phyloP scores from a whole-genome alignment of 2,329 filamentous ascomycete genomes.

The Aquanectria penicillioides region DNA sequence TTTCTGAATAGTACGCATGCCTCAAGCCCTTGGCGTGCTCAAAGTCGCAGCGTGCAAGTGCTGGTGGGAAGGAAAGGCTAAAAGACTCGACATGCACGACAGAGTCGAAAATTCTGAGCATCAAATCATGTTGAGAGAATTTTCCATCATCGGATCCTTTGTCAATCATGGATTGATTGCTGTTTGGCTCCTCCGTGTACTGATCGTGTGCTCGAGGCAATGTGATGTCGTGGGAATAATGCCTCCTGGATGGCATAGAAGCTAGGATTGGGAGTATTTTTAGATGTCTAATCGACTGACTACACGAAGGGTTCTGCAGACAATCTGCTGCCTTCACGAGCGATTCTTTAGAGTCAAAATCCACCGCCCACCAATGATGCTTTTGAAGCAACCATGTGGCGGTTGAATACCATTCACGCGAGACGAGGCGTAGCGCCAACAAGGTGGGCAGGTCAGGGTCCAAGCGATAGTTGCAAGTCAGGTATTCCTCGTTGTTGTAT shows the following conservation, averaged over 20 bases:
- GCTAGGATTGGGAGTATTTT: neutral
- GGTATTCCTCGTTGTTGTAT: too few relatives aligned
- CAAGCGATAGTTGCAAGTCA: too few relatives aligned
- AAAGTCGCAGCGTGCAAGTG: too few relatives aligned
- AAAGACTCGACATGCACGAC: neutral
- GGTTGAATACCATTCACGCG: neutral
- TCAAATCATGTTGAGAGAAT: neutral
- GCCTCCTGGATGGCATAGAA: neutral
- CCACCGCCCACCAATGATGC: neutral
- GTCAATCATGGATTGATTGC: neutral
- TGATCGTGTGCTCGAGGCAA: too few relatives aligned
- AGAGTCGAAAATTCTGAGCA: neutral
- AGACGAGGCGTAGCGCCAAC: neutral
- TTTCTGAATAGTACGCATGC: too few relatives aligned
- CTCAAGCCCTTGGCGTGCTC: too few relatives aligned
- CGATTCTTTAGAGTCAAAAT: neutral
- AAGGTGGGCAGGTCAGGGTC: neutral
- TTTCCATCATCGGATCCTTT: too few relatives aligned
- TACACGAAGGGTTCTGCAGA: neutral
- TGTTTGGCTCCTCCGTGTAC: neutral
- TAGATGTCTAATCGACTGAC: neutral
- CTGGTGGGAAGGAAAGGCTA: neutral
- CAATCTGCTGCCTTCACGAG: neutral
- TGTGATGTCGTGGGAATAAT: too few relatives aligned
- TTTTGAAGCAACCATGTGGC: neutral